A percentile compares a stretch with the other conserved stretches of the same genome.
Evolutionary conservation across 495 filamentous ascomycete species (phyloP).

Genomic region (Neurospora tetrasperma): DNA sequence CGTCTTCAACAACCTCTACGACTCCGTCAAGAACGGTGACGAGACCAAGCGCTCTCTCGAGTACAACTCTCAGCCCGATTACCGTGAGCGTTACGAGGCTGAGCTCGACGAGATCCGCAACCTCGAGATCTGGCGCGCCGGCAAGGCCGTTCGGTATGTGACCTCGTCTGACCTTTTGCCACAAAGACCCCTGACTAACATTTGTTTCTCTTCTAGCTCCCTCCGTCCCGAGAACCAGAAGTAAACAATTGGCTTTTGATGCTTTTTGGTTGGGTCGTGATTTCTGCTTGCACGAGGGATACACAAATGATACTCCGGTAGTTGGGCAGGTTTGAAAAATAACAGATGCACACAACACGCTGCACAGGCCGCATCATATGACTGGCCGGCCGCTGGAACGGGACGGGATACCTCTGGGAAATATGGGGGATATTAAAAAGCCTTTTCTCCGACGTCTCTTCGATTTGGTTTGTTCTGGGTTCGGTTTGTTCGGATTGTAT

Average conservation of each 20-base stretch:
- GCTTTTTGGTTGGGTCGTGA: not conserved
- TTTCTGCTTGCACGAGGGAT: not conserved
- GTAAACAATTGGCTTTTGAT: constrained; percentile 34
- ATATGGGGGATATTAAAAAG: not conserved
- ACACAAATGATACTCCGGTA: constrained; percentile 2
- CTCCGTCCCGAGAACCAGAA: constrained; percentile 92
- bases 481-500: not conserved
- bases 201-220: constrained; percentile 32
- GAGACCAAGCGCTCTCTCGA: constrained; percentile 92
- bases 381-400: not conserved
- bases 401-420: constrained; percentile 15
- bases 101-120: constrained; percentile 95
- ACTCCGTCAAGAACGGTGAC: constrained; percentile 73
- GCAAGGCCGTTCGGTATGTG: constrained; percentile 82
- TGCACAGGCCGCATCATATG: not conserved
- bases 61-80: constrained; percentile 90
- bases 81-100: constrained; percentile 88
- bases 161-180: not conserved
- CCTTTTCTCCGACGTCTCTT: not conserved
- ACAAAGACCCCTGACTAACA: constrained; percentile 15
- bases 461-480: not conserved
- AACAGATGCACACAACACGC: not conserved
- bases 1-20: constrained; percentile 93
- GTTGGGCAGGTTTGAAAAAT: constrained; percentile 1
- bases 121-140: constrained; percentile 97